A percentile compares a stretch with the other conserved stretches of the same genome.
These are phyloP conservation scores for Mycena haematopus DNA, from an alignment of 768 basidiomycete genomes.

Conservation along the genomic window DNA sequence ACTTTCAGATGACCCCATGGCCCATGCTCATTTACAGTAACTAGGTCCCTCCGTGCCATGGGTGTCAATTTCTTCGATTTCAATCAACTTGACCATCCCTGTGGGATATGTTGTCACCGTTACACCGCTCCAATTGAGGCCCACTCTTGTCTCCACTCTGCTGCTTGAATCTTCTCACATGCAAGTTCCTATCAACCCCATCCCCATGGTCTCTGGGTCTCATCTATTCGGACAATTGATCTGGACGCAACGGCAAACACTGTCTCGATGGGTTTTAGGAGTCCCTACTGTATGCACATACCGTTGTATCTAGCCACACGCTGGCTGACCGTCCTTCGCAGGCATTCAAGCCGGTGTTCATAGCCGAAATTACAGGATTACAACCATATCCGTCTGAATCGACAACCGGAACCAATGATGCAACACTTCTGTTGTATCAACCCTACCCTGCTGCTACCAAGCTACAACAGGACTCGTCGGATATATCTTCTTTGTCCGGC, in stretches of 20 bases:
- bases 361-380: background rate
- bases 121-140: background rate
- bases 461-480: background rate
- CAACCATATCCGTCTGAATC: background rate
- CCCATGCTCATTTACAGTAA: background rate
- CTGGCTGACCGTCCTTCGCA: background rate
- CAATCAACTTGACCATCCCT: background rate
- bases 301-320: no score
- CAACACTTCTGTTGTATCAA: background rate
- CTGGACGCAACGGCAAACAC: background rate
- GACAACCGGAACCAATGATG: background rate
- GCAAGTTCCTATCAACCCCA: background rate
- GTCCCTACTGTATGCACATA: background rate
- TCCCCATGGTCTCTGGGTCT: background rate
- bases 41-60: background rate
- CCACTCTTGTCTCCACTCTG: background rate
- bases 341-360: background rate
- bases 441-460: background rate
- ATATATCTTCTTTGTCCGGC: background rate
- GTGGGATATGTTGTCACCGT: background rate
- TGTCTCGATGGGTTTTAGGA: background rate
- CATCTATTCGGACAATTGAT: conserved; percentile 1
- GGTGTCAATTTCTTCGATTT: background rate
- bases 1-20: background rate
- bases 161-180: background rate